Evolutionary conservation across 2,329 filamentous ascomycete genomes (phyloP).

Genomic region (Clonostachys rosea): DNA sequence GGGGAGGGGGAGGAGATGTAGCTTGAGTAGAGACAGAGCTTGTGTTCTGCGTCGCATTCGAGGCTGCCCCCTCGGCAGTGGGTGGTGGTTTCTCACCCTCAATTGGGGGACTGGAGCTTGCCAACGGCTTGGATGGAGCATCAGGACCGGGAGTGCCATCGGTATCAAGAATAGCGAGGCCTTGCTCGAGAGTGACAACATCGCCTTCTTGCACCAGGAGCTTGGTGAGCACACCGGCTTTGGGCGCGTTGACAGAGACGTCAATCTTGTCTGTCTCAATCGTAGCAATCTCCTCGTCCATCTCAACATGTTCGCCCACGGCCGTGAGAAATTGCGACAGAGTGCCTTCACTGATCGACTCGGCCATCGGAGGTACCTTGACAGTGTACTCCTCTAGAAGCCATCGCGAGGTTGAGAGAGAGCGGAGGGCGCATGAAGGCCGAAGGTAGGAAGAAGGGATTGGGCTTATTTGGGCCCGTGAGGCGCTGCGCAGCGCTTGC

Average conservation of each 20-base stretch:
- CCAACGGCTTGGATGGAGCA: background rate
- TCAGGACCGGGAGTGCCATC: background rate
- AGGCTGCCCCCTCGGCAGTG: background rate
- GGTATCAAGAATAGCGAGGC: constrained; percentile 10
- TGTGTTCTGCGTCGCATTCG: background rate
- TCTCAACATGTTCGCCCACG: constrained; percentile 19
- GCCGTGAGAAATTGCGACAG: constrained; percentile 16
- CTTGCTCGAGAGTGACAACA: constrained; percentile 21
- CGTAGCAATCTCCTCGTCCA: constrained; percentile 21
- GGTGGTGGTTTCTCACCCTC: constrained; percentile 7
- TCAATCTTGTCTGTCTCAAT: constrained; percentile 27
- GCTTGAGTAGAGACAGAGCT: no score
- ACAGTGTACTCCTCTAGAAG: constrained; percentile 3
- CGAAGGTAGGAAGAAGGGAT: no score
- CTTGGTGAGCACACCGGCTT: constrained; percentile 16
- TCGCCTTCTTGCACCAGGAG: constrained; percentile 22
- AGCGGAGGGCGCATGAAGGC: no score
- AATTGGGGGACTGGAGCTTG: background rate
- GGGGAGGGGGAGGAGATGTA: no score
- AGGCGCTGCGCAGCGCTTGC: no score
- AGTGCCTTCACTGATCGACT: constrained; percentile 23
- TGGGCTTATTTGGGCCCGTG: no score
- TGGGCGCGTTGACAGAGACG: constrained; percentile 17
- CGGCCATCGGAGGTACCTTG: constrained; percentile 21
- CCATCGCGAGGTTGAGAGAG: no score